A percentile compares a stretch with the other conserved stretches of the same genome.
Evolutionary conservation across 176 grass and related monocot species (phyloP).

Genomic region (Eleusine coracana): DNA sequence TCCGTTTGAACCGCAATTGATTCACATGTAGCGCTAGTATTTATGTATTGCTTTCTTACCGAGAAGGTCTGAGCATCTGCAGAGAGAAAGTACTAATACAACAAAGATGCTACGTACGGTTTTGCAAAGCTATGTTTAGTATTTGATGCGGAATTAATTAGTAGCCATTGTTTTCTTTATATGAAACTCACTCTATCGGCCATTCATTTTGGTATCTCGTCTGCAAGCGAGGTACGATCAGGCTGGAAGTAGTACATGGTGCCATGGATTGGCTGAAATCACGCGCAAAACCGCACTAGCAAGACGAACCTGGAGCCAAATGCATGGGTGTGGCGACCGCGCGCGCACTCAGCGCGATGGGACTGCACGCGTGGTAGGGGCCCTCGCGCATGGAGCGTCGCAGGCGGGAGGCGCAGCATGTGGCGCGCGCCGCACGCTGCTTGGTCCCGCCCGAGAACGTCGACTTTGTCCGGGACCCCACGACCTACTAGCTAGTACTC

Average conservation of each 20-base stretch:
- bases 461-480: constrained; percentile 47
- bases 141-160: background rate
- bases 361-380: constrained; percentile 27
- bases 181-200: too few species aligned
- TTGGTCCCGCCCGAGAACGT: constrained; percentile 41
- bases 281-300: background rate
- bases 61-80: background rate
- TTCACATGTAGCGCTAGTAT: background rate
- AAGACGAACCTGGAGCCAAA: background rate
- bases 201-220: background rate
- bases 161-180: background rate
- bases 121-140: background rate
- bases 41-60: background rate
- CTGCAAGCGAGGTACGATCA: background rate
- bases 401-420: too few species aligned
- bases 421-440: constrained; percentile 14
- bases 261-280: background rate
- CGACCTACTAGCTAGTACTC: background rate
- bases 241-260: too few species aligned
- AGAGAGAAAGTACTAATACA: background rate
- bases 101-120: background rate
- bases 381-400: background rate
- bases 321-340: background rate
- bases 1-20: background rate
- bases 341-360: constrained; percentile 13